Base-by-base conservation (phyloP, 371 early-diverging fungal genomes). In the Mucor sp. region DNA sequence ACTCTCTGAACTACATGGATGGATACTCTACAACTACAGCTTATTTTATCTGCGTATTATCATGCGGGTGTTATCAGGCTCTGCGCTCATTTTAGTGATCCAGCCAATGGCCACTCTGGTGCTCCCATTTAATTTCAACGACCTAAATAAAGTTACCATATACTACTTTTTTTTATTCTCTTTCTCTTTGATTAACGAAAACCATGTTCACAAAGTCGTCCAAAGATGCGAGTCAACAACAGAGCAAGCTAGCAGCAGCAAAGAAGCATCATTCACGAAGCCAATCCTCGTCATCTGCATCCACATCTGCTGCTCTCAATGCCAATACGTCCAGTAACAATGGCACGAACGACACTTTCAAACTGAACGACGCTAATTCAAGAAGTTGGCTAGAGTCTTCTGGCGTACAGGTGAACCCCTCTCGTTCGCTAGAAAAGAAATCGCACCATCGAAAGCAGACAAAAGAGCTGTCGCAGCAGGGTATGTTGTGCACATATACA, bases 311-410 rank as follows among this genome's bases (percentile, higher is more conserved):
- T 23, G 35, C 28, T 39, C 15, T 19, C 19, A 37, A 53, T 14
- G 60, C 21, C 41, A 64, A 67, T 4, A 66, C 50, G 21, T 17
- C 12, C 15, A 53, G 27, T 19, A 47, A 11, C 21, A 47, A 21
- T 11, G 21, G 19, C 21, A 47, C 47, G 11, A 53, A 53, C 12
- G 53, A 53, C 12, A 27, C 53, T 15, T 53, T 53, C 53, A 53
- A 53, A 21, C 8, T 53, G 14, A 53, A 53, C 25, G 53, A 53
- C 25, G 53, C 53, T 19, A 53, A 53, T 53, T 53, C 53, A 14
- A 60, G 72, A 62, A 68, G 72, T 6, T 72, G 72, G 72, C 37
- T 72, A 33, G 72, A 68, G 19, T 37, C 68, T 17, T 32, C 56
- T 21, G 33, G 66, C 19, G 66, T 66, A 7, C 65, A 65, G 23